phyloP scores from a whole-genome alignment of 495 filamentous ascomycete genomes.

The Staphylotrichum longicolle region DNA sequence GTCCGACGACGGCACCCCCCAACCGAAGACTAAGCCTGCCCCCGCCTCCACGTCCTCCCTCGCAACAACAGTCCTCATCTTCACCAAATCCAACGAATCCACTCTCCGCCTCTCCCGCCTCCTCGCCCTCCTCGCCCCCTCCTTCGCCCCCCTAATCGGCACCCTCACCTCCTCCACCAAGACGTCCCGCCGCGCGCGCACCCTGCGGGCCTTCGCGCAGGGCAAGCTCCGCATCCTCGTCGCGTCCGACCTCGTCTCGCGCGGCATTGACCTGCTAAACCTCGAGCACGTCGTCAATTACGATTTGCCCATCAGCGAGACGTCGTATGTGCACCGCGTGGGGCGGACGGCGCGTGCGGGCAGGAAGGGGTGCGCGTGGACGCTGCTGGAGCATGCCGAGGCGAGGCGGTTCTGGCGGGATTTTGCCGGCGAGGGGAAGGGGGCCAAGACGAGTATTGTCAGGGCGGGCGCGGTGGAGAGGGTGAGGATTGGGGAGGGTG shows the following conservation, averaged over 20 bases:
- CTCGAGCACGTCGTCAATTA: slow-evolving; percentile 91
- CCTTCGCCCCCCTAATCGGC: slow-evolving; percentile 55
- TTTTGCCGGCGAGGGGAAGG: slow-evolving; percentile 54
- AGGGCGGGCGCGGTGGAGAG: slow-evolving; percentile 30
- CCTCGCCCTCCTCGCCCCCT: slow-evolving; percentile 64
- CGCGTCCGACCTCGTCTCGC: slow-evolving; percentile 86
- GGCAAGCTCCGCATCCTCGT: slow-evolving; percentile 71
- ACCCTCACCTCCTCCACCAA: slow-evolving; percentile 74
- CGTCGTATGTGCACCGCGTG: slow-evolving; percentile 87
- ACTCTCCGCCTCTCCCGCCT: slow-evolving; percentile 77
- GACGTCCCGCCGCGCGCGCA: slow-evolving; percentile 57
- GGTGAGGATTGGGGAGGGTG: slow-evolving; percentile 33
- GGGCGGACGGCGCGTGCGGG: slow-evolving; percentile 88
- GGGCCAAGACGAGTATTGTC: slow-evolving; percentile 24
- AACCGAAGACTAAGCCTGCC: slow-evolving; percentile 3
- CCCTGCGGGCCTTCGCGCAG: slow-evolving; percentile 59
- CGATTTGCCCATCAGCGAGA: slow-evolving; percentile 77
- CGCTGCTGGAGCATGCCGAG: slow-evolving; percentile 72
- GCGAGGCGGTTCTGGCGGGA: slow-evolving; percentile 84
- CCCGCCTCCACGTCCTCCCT: slow-evolving; percentile 11
- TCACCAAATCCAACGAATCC: slow-evolving; percentile 83
- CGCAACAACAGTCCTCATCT: slow-evolving; percentile 64
- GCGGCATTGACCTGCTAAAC: slow-evolving; percentile 81
- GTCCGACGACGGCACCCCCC: slow-evolving; percentile 8
- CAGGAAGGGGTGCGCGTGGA: slow-evolving; percentile 74